Conservation (phyloP, 805 yeast species). For the Starmerella apicola region DNA sequence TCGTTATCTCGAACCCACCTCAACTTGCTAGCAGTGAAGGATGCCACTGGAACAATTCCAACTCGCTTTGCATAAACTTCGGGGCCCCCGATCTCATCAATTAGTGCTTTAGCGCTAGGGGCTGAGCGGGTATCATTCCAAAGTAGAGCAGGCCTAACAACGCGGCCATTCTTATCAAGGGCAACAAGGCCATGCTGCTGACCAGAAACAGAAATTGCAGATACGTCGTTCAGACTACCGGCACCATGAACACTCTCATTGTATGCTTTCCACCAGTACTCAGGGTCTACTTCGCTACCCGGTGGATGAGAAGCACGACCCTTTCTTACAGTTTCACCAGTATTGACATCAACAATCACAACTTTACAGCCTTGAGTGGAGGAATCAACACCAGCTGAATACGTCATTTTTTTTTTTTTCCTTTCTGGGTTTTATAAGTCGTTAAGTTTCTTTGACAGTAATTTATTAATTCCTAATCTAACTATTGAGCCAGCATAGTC, state of each 20-base stretch:
- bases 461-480: too few species aligned
- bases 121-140: conserved; percentile 24
- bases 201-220: conserved; percentile 21
- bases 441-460: too few species aligned
- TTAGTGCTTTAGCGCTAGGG: conserved; percentile 16
- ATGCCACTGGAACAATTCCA: conserved; percentile 23
- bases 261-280: conserved; percentile 20
- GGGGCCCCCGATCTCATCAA: conserved; percentile 20
- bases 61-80: conserved; percentile 18
- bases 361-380: conserved; percentile 23
- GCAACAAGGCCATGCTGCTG: conserved; percentile 23
- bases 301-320: conserved; percentile 19
- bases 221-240: conserved; percentile 20
- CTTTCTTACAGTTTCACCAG: conserved; percentile 14
- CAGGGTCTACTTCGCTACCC: conserved; percentile 22
- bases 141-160: conserved; percentile 19
- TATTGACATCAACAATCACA: conserved; percentile 12
- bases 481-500: too few species aligned
- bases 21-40: conserved; percentile 22
- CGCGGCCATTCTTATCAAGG: conserved; percentile 15
- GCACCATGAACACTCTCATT: conserved; percentile 13
- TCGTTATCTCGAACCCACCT: conserved; percentile 22
- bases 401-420: conserved; percentile 2
- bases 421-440: too few species aligned
- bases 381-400: conserved; percentile 22